Evolutionary conservation across 2,329 filamentous ascomycete genomes (phyloP), one percentile per base, ranked within the genome.

Genomic region (Amauroascus verrucosus): DNA sequence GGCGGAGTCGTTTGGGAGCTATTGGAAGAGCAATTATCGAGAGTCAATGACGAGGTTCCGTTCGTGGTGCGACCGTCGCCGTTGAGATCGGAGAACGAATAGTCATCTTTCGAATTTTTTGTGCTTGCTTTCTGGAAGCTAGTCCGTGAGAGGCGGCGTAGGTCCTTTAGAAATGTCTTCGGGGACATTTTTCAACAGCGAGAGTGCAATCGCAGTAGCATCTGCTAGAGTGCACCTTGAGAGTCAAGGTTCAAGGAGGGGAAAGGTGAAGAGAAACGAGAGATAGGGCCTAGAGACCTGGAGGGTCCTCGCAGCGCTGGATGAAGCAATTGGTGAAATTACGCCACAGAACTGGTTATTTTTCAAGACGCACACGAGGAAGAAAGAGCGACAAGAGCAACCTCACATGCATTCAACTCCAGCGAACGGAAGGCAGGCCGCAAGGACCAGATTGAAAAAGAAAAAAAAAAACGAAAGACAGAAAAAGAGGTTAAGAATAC

Each of bases 91-190:
- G 49, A 44, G 30, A 38, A 41, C 20, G 33, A 33, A 18, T 24
- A 26, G 24, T 48, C 45, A 9, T 43, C 20, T 24, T 43, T 40
- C 6, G 51, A 11, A 26, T 43, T 48, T 16, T 33, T 32, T 16
- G 62, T 58, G 28, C 60, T 61, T 51, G 62, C 61, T 33, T 65
- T 63, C 55, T 79, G 81, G 70, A 89, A 84, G 74, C 83, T 89
- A 56, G 83, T 79, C 67, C 77, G 84, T 54, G 86, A 93, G 62
- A 84, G 83, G 61, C 87, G 81, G 62, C 87, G 85, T 54, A 95
- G 72, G 64, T 85, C 82, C 69, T 82, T 87, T 63, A 93, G 77
- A 65, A 94, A 87, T 41, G 83, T 67, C 74, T 55, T 51, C 16
- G 53, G 41, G 5, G 47, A 35, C 53, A 55, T 51, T 16, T 38